A percentile compares a stretch with the other conserved stretches of the same genome.
These are phyloP conservation scores for Fusarium circinatum DNA, from an alignment of 2,329 filamentous ascomycete species.

Conservation along the genomic window DNA sequence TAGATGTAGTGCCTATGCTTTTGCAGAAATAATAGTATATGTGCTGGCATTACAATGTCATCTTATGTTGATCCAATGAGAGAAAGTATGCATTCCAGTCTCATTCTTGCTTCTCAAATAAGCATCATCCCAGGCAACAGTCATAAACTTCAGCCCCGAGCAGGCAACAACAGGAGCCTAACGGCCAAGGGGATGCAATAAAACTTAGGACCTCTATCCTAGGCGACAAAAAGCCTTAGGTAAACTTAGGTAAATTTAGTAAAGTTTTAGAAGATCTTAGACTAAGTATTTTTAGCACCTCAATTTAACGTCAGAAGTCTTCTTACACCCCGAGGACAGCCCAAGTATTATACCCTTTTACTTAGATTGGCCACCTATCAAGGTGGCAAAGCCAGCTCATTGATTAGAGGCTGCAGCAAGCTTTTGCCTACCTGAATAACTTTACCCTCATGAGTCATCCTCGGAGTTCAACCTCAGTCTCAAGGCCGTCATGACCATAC, in stretches of 20 bases:
- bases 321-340: too few species aligned
- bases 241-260: too few species aligned
- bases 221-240: too few species aligned
- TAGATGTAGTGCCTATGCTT: neutral
- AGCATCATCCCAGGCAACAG: conserved; percentile 5
- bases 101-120: neutral
- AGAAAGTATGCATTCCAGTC: neutral
- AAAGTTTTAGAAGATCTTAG: too few species aligned
- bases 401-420: neutral
- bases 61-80: neutral
- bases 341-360: neutral
- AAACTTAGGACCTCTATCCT: too few species aligned
- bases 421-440: neutral
- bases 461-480: conserved; percentile 5
- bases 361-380: neutral
- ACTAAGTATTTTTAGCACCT: too few species aligned
- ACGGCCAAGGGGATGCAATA: neutral
- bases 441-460: neutral
- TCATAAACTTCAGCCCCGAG: neutral
- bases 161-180: conserved; percentile 7
- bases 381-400: neutral
- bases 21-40: neutral
- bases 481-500: neutral
- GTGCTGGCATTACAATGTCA: neutral
- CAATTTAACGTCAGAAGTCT: too few species aligned